These are phyloP conservation scores for Starmerella sirachaensis DNA, from an alignment of 805 yeast genomes.

Conservation along the genomic window DNA sequence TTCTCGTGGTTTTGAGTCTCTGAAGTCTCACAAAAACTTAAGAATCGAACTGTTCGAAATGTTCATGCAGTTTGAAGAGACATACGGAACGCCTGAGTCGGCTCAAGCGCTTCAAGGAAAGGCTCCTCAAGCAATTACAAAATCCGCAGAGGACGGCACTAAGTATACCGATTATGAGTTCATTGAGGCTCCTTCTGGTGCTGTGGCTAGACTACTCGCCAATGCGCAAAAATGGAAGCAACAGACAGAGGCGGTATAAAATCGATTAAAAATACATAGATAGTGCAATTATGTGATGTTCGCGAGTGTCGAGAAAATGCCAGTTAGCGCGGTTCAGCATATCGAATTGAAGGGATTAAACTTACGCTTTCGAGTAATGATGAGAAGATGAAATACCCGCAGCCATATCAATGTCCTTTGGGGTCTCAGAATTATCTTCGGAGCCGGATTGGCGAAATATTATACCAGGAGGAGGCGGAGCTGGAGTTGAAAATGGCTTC, in stretches of 20 bases:
- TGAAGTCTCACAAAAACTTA: conserved; percentile 37
- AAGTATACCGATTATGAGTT: conserved; percentile 53
- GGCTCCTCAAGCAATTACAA: conserved; percentile 43
- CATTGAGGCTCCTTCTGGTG: conserved; percentile 39
- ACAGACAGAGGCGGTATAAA: neutral
- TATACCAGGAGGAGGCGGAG: too few relatives aligned
- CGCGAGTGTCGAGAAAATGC: too few relatives aligned
- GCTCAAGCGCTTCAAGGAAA: conserved; percentile 32
- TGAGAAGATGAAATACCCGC: too few relatives aligned
- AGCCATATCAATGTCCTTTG: too few relatives aligned
- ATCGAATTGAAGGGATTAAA: too few relatives aligned
- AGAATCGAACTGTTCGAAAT: conserved; percentile 42
- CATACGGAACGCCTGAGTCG: conserved; percentile 42
- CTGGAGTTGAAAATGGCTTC: too few relatives aligned
- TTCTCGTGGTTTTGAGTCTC: conserved; percentile 38
- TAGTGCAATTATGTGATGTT: too few relatives aligned
- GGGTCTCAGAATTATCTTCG: too few relatives aligned
- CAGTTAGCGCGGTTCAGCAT: too few relatives aligned
- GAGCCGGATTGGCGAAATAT: too few relatives aligned
- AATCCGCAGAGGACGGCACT: conserved; percentile 20
- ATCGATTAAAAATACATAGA: neutral
- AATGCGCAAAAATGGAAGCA: conserved; percentile 39
- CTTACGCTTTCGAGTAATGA: too few relatives aligned
- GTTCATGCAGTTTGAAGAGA: conserved; percentile 49
- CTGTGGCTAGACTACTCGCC: conserved; percentile 31